phyloP scores from a whole-genome alignment of 495 filamentous ascomycete species.

The Oidiodendron maius region DNA sequence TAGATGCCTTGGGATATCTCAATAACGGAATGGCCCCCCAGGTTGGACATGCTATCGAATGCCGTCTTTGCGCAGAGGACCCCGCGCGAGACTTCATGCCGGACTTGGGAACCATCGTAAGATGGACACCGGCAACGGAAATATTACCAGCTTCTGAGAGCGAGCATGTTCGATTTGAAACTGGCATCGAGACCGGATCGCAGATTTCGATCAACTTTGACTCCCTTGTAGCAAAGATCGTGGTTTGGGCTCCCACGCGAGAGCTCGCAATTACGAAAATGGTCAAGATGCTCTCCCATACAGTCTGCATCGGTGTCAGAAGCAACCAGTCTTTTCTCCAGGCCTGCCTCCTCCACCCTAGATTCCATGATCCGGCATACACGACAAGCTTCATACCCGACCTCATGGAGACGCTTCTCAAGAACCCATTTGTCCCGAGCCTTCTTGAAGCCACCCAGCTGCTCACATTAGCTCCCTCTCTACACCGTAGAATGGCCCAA shows the following conservation, averaged over 20 bases:
- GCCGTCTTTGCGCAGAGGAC: conserved; percentile 55
- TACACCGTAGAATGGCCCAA: not conserved
- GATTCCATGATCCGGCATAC: not conserved
- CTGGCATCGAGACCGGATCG: not conserved
- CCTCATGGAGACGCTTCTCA: not conserved
- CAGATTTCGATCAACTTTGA: conserved; percentile 5
- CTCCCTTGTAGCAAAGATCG: conserved; percentile 4
- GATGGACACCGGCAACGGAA: not conserved
- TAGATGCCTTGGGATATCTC: conserved; percentile 17
- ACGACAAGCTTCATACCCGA: not conserved
- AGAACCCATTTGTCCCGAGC: not conserved
- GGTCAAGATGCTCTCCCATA: not conserved
- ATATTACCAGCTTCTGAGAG: not conserved
- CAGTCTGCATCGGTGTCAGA: conserved; percentile 6
- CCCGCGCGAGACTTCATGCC: conserved; percentile 50
- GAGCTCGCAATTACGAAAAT: not conserved
- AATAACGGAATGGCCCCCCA: conserved; percentile 35
- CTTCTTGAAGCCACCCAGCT: not conserved
- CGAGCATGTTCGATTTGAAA: conserved; percentile 1
- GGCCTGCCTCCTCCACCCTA: not conserved
- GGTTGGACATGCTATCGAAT: conserved; percentile 46
- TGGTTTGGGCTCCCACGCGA: conserved; percentile 3
- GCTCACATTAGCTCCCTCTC: conserved; percentile 6
- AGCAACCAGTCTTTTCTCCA: conserved; percentile 5
- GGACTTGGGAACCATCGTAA: conserved; percentile 44